These are phyloP conservation scores for Calonectria pseudoreteaudii DNA, from an alignment of 2,329 filamentous ascomycete species.

Conservation along the genomic window DNA sequence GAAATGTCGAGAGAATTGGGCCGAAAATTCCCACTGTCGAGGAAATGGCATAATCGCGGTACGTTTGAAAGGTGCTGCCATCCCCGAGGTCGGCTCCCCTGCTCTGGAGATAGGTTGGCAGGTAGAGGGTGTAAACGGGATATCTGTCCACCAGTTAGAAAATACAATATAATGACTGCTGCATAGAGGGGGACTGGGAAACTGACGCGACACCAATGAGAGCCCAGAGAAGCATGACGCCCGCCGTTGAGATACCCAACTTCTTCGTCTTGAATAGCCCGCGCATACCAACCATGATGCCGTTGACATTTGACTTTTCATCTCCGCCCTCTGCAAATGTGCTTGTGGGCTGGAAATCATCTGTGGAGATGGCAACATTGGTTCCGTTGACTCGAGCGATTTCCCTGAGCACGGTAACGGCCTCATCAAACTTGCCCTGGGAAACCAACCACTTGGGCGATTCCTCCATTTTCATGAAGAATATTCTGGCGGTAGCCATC, in stretches of 20 bases:
- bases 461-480: conserved; percentile 16
- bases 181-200: background rate
- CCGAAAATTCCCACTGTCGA: conserved; percentile 14
- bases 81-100: background rate
- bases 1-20: background rate
- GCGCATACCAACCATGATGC: background rate
- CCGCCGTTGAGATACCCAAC: background rate
- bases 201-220: conserved; percentile 11
- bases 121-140: conserved; percentile 11
- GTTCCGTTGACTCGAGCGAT: background rate
- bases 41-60: conserved; percentile 10
- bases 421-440: conserved; percentile 7
- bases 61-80: conserved; percentile 12
- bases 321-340: background rate
- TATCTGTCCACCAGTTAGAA: background rate
- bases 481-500: background rate
- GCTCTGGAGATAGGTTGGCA: conserved; percentile 8
- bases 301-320: background rate
- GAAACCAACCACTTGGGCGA: conserved; percentile 18
- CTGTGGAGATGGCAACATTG: background rate
- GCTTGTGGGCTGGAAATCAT: background rate
- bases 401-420: background rate
- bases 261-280: conserved; percentile 1
- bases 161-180: background rate
- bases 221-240: conserved; percentile 9